Evolutionary conservation across 805 yeast genomes (phyloP).

Genomic region (Candida taoyuanica): DNA sequence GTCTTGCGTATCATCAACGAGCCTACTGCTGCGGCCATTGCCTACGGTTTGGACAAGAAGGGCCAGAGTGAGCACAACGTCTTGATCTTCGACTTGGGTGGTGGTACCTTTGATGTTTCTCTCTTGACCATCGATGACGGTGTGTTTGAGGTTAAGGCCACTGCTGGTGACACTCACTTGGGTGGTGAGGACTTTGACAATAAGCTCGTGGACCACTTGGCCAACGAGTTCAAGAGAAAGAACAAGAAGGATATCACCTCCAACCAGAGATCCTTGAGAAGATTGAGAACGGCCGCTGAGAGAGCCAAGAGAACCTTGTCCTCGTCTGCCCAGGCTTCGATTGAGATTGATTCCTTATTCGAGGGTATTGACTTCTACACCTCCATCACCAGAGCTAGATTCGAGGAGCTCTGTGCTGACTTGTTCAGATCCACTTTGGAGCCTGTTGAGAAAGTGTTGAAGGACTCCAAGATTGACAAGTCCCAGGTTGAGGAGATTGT

Average conservation of each 20-base stretch:
- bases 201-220: slow-evolving; percentile 92
- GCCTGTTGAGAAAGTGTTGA: slow-evolving; percentile 95
- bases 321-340: slow-evolving; percentile 93
- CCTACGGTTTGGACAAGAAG: slow-evolving; percentile 79
- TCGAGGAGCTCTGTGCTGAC: slow-evolving; percentile 96
- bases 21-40: slow-evolving; percentile 98
- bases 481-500: slow-evolving; percentile 91
- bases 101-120: slow-evolving; percentile 83
- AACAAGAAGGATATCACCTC: slow-evolving; percentile 88
- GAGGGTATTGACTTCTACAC: slow-evolving; percentile 99
- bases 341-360: slow-evolving; percentile 92
- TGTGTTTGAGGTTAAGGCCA: slow-evolving; percentile 76
- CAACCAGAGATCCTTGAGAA: slow-evolving; percentile 97
- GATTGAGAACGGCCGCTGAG: slow-evolving; percentile 98
- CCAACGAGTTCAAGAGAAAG: slow-evolving; percentile 95
- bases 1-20: slow-evolving; percentile 93
- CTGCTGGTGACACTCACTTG: slow-evolving; percentile 79
- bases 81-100: slow-evolving; percentile 70
- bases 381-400: slow-evolving; percentile 96
- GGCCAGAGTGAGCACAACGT: slow-evolving; percentile 80
- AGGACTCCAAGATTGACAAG: slow-evolving; percentile 91
- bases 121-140: slow-evolving; percentile 74
- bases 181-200: slow-evolving; percentile 87
- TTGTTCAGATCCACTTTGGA: slow-evolving; percentile 91
- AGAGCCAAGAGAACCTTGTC: slow-evolving; percentile 99